These are phyloP conservation scores for Canavalia ensiformis DNA, from an alignment of 306 rosid genomes.

Conservation along the genomic window DNA sequence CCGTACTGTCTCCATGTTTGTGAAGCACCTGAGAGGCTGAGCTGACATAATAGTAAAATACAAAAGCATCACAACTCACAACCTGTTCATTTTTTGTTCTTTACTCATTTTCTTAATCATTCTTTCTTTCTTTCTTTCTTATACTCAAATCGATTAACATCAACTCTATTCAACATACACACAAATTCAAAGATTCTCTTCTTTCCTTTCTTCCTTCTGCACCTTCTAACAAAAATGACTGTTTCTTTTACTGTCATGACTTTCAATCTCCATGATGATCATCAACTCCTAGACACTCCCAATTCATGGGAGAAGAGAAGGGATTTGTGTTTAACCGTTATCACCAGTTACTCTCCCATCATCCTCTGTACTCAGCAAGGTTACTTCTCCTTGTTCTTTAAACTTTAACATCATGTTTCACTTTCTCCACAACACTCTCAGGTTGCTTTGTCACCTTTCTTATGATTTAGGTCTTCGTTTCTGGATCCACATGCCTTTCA, in stretches of 20 bases:
- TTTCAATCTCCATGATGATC: slow-evolving; percentile 94
- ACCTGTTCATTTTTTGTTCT: slow-evolving; percentile 18
- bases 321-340: slow-evolving; percentile 85
- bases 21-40: neutral
- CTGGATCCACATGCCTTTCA: neutral
- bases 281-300: slow-evolving; percentile 76
- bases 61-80: neutral
- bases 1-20: neutral
- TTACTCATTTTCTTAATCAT: slow-evolving; percentile 1
- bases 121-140: neutral
- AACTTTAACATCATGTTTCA: too few species aligned
- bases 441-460: slow-evolving; percentile 51
- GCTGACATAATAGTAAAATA: slow-evolving; percentile 9
- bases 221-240: slow-evolving; percentile 65
- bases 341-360: slow-evolving; percentile 83
- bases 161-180: too few species aligned
- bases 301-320: slow-evolving; percentile 96
- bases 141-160: too few species aligned
- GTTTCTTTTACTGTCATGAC: slow-evolving; percentile 91
- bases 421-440: too few species aligned
- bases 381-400: slow-evolving; percentile 10
- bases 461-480: slow-evolving; percentile 43
- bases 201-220: too few species aligned
- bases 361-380: slow-evolving; percentile 98
- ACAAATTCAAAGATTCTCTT: too few species aligned